Base-by-base conservation (phyloP, 225 moss, liverwort and hornwort species). In the Antitrichia curtipendula region DNA sequence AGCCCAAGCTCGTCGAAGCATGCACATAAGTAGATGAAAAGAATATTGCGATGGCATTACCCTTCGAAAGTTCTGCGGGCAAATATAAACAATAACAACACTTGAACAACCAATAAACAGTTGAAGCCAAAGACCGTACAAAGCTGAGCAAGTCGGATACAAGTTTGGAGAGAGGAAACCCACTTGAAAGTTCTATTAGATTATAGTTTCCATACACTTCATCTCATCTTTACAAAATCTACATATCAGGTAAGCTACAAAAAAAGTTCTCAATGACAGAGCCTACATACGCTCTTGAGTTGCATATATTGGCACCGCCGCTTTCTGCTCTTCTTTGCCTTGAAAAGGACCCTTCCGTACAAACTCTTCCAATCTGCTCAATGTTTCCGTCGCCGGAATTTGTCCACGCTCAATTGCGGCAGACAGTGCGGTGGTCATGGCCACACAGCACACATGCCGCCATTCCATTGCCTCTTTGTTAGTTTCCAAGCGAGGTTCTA, bases 391-490 rank as follows among this genome's bases (percentile, higher is more conserved):
- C 41, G 84, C 85, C 12, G 89, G 87, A 52, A 94, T 70, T 79
- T 91, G 92, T 72, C 93, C 92, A 80, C 93, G 92, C 89, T 89
- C 88, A 82, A 90, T 86, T 80, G 95, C 95, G 75, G 88, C 84
- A 75, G 90, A 84, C 53, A 95, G 80, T 65, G 95, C 90, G 64
- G 95, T 92, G 78, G 95, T 89, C 93, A 95, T 85, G 23, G 93
- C 93, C 90, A 95, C 93, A 90, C 95, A 95, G 69, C 93, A 93
- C 38, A 92, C 93, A 85, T 95, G 95, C 87, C 95, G 92, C 95
- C 95, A 95, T 76, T 93, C 95, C 93, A 95, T 93, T 58, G 91
- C 86, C n/a, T 93, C 95, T 86, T 95, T 95, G 69, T 76, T 89
- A 36, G 60, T 91, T 88, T 95, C 95, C 88, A 93, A 84, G 85